phyloP scores from a whole-genome alignment of 164 flowering plant genomes.

The Stephania yunnanensis region DNA sequence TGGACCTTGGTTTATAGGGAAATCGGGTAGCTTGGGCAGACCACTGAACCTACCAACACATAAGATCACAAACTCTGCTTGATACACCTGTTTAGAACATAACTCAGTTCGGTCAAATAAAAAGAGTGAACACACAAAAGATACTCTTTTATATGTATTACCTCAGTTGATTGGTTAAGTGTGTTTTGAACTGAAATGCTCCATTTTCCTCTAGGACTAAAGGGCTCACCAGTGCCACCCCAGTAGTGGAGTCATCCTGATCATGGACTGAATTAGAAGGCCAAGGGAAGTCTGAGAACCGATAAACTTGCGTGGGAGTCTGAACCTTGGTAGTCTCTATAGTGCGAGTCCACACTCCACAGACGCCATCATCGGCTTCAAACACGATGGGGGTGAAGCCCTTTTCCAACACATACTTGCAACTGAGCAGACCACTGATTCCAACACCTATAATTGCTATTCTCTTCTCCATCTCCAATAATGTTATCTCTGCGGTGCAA shows the following conservation, averaged over 20 bases:
- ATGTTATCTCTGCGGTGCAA: too few species aligned
- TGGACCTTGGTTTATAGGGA: slow-evolving; percentile 38
- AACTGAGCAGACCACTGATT: slow-evolving; percentile 61
- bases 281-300: slow-evolving; percentile 73
- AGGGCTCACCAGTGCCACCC: slow-evolving; percentile 36
- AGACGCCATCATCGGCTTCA: slow-evolving; percentile 15
- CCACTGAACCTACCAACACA: slow-evolving; percentile 49
- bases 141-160: background rate
- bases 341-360: slow-evolving; percentile 42
- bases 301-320: slow-evolving; percentile 34
- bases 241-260: slow-evolving; percentile 41
- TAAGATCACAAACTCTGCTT: slow-evolving; percentile 40
- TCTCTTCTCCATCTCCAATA: slow-evolving; percentile 24
- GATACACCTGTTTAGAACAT: too few species aligned
- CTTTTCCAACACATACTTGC: slow-evolving; percentile 47
- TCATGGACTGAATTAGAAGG: slow-evolving; percentile 33
- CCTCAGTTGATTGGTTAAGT: background rate
- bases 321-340: slow-evolving; percentile 48
- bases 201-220: slow-evolving; percentile 30
- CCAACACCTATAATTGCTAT: slow-evolving; percentile 69
- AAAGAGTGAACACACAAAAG: too few species aligned
- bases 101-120: too few species aligned
- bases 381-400: slow-evolving; percentile 45
- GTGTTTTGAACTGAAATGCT: slow-evolving; percentile 26
- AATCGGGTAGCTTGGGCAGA: slow-evolving; percentile 45